A percentile compares a stretch with the other conserved stretches of the same genome.
Evolutionary conservation across 2,329 filamentous ascomycete species (phyloP).

Genomic region (Thermoascus crustaceus): DNA sequence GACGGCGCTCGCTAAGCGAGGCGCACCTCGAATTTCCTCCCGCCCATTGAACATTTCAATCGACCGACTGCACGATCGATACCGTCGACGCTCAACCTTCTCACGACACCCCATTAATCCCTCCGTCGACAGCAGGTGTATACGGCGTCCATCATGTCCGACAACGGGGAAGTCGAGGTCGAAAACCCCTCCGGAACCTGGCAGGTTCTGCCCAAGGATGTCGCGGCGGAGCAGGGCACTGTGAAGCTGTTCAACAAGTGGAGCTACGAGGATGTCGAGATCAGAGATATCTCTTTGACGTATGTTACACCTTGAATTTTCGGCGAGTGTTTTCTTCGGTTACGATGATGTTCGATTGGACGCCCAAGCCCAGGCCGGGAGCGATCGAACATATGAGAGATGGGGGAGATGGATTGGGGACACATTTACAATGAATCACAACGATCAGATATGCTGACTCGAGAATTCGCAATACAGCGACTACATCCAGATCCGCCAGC

Average conservation of each 20-base stretch:
- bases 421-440: neutral
- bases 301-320: constrained; percentile 50
- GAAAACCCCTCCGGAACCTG: constrained; percentile 62
- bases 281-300: constrained; percentile 99
- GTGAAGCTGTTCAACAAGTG: constrained; percentile 99
- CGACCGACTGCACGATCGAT: constrained; percentile 25
- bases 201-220: constrained; percentile 85
- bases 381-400: too few species aligned
- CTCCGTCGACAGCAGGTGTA: constrained; percentile 31
- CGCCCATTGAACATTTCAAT: constrained; percentile 26
- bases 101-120: constrained; percentile 34
- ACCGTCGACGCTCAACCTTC: constrained; percentile 27
- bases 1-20: constrained; percentile 32
- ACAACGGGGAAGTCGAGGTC: constrained; percentile 89
- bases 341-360: too few species aligned
- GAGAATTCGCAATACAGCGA: constrained; percentile 55
- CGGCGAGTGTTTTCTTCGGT: neutral
- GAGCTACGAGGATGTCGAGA: constrained; percentile 98
- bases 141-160: constrained; percentile 68
- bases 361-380: too few species aligned
- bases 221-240: constrained; percentile 78
- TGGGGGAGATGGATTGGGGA: constrained; percentile 4
- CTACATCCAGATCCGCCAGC: constrained; percentile 98
- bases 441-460: constrained; percentile 23
- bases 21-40: constrained; percentile 33